Base-by-base conservation (phyloP, 2,329 filamentous ascomycete species). In the Gnomoniopsis smithogilvyi region DNA sequence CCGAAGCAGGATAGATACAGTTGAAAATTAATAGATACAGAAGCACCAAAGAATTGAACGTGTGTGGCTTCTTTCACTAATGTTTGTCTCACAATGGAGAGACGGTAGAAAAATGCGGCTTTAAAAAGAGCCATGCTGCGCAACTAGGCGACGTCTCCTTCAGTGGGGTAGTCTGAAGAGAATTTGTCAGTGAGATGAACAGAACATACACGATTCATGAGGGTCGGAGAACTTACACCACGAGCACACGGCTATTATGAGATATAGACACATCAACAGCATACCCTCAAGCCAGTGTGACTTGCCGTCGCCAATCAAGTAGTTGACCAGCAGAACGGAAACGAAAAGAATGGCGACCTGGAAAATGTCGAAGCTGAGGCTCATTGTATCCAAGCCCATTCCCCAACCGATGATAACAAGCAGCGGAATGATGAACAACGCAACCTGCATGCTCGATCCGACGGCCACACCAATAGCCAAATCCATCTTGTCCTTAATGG, bases 301-400 rank as follows among this genome's bases (percentile, higher is more conserved):
- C 70, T 91, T 85, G 33, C 91, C 92, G 66, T 96, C 91, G 21
- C 88, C 81, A 51, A 96, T 91, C 47, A 96, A 75, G 70, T 96
- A 96, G 70, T 96, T 96, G 59, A 93, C 90, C 36, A 96, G 80
- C 46, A 96, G 84, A 0, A 91, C 90, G 2, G 91, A 87, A 14
- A 95, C 90, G 66, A 96, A 96, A 45, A 96, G 77, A 45, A 90
- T 88, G 22, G 92, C 89, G 15, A 96, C 87, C 75, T 96, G 91
- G 78, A 97, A 97, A 1, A 87, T 87, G 69, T 96, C 91, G 70
- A 96, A 95, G 71, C 88, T 88, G 6, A 96, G 81, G 21, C 87
- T 91, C 91, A 94, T 94, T 1, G 85, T 80, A 62, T 88, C 85
- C 62, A 83, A 72, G 41, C 76, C 82, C 81, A 92, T 86, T 63